Conservation (phyloP, 2,329 filamentous ascomycete species). For the Incumbomyces delicatus region DNA sequence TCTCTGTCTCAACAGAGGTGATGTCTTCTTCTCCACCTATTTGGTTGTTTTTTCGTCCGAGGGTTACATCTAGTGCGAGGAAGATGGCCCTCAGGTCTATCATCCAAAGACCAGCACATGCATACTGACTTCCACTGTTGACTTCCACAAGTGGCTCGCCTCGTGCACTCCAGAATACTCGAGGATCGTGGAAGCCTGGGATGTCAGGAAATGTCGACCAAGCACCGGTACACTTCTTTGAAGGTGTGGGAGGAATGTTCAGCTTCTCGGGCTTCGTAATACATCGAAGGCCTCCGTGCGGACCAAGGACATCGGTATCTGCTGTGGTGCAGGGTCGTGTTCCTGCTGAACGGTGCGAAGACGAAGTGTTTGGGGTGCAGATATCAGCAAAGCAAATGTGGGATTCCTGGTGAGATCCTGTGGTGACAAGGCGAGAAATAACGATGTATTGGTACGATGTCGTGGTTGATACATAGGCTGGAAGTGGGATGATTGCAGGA, state of each 20-base stretch:
- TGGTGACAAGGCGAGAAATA: slow-evolving; percentile 28
- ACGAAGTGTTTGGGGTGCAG: slow-evolving; percentile 19
- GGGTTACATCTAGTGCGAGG: slow-evolving; percentile 7
- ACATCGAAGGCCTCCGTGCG: slow-evolving; percentile 27
- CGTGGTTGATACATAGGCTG: slow-evolving; percentile 24
- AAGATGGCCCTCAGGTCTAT: slow-evolving; percentile 23
- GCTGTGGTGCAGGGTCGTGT: slow-evolving; percentile 22
- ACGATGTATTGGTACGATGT: slow-evolving; percentile 28
- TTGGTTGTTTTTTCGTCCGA: slow-evolving; percentile 1
- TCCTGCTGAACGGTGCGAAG: slow-evolving; percentile 1
- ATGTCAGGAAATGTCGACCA: slow-evolving; percentile 28
- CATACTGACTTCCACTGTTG: slow-evolving; percentile 26
- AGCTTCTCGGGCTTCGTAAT: slow-evolving; percentile 24
- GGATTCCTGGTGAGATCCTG: slow-evolving; percentile 28
- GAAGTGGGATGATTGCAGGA: slow-evolving; percentile 30
- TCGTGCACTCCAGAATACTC: slow-evolving; percentile 31
- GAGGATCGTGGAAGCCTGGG: slow-evolving; percentile 33
- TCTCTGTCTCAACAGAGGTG: not conserved
- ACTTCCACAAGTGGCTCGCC: slow-evolving; percentile 32
- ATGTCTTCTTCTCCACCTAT: not conserved
- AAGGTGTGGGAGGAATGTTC: slow-evolving; percentile 30
- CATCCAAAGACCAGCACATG: slow-evolving; percentile 27
- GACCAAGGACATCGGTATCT: slow-evolving; percentile 25
- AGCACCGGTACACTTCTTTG: slow-evolving; percentile 26
- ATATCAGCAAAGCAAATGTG: slow-evolving; percentile 32